Conservation (phyloP, 305 asterid species). For the Fraxinus sp. region DNA sequence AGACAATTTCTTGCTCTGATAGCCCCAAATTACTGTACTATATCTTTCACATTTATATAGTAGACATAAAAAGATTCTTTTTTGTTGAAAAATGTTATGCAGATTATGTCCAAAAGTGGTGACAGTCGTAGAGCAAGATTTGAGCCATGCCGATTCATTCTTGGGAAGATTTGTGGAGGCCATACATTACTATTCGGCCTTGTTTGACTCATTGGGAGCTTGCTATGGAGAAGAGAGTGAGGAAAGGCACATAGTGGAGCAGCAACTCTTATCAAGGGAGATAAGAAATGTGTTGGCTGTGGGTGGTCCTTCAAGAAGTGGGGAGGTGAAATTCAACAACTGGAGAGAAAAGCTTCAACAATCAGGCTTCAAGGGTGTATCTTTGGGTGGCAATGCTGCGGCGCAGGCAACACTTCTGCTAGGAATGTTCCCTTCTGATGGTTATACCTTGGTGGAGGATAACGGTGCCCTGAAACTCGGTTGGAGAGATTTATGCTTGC, state of each 20-base stretch:
- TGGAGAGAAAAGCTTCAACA: constrained; percentile 94
- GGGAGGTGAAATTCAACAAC: constrained; percentile 69
- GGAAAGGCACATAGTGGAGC: constrained; percentile 94
- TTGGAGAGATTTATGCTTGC: constrained; percentile 97
- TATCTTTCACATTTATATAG: neutral
- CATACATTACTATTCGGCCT: constrained; percentile 91
- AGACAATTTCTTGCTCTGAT: neutral
- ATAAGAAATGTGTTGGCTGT: constrained; percentile 73
- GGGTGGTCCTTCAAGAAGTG: constrained; percentile 78
- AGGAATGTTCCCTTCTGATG: constrained; percentile 92
- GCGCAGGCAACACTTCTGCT: constrained; percentile 88
- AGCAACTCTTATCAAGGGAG: constrained; percentile 84
- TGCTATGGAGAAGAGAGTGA: constrained; percentile 95
- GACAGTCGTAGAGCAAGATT: constrained; percentile 92
- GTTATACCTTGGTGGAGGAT: constrained; percentile 92
- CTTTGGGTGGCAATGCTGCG: constrained; percentile 89
- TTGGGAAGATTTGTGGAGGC: constrained; percentile 95
- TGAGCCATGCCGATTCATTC: constrained; percentile 89
- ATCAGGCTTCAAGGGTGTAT: constrained; percentile 76
- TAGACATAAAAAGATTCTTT: neutral
- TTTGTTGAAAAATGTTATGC: neutral
- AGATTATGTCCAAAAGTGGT: constrained; percentile 92
- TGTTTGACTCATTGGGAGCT: constrained; percentile 90
- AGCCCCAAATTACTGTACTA: neutral
- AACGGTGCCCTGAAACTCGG: constrained; percentile 90